Base-by-base conservation (phyloP, 2,329 filamentous ascomycete genomes). In the Pseudopyrenochaeta lycopersici region DNA sequence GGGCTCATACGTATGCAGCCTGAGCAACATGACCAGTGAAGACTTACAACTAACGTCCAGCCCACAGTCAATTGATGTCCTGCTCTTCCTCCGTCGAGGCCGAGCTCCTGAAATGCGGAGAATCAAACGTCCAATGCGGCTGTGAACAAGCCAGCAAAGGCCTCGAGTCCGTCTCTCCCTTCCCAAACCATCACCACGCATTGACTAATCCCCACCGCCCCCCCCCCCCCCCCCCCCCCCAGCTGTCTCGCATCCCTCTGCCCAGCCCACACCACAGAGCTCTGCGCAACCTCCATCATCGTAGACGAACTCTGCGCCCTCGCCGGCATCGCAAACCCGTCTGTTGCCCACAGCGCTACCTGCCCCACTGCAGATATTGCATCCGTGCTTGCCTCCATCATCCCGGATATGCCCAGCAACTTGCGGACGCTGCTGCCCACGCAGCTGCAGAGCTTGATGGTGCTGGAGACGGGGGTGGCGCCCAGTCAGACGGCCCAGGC, bases 181-280 rank as follows among this genome's bases (percentile, higher is more conserved):
- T 15, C 32, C 27, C 10, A n/a, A 42, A 41, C 32, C 31, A 3
- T 14, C 48, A 15, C 18, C 31, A 2, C 39, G 15, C 10, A 11
- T 41, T 54, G 21, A 43, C 35, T 9, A 4, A 18, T 18, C 35
- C 35, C n/a, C 11, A 11, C n/a, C 35, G 15, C 6, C n/a, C 7
- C 20, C 35, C 10, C 11, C 35, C 11, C 18, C 35, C 5, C 35
- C 4, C n/a, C 20, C 42, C 12, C 29, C 2, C 17, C 7, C 21
- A 62, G 58, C n/a, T 58, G 60, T 23, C 38, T 58, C 6, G 49
- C 52, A 3, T 58, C 52, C 46, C 47, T 45, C 33, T 58, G 49
- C 43, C 56, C 51, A 3, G 17, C 38, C 2, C 38, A 40, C 18
- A 27, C 21, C 10, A 21, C 38, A 6, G 17, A 40, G 10, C 7